phyloP scores from a whole-genome alignment of 2,329 filamentous ascomycete species.

The Fusarium goolgardi region DNA sequence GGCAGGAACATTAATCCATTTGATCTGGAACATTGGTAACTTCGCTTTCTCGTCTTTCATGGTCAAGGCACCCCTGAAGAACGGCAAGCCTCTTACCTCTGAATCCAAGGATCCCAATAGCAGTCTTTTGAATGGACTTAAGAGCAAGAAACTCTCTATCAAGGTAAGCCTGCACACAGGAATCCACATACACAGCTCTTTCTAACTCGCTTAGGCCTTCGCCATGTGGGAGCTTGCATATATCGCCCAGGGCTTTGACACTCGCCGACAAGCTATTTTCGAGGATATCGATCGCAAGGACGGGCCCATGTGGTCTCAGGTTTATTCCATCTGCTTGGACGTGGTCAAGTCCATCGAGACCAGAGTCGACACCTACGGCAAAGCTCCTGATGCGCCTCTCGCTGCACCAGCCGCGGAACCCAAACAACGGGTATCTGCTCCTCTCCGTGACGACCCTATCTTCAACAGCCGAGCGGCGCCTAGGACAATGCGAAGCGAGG shows the following conservation, averaged over 20 bases:
- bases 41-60: conserved; percentile 83
- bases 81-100: conserved; percentile 82
- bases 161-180: conserved; percentile 61
- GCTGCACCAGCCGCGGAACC: conserved; percentile 48
- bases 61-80: conserved; percentile 83
- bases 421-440: conserved; percentile 53
- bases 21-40: conserved; percentile 83
- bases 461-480: conserved; percentile 55
- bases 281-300: conserved; percentile 86
- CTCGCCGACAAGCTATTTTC: conserved; percentile 84
- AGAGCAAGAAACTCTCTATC: conserved; percentile 82
- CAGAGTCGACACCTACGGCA: conserved; percentile 73
- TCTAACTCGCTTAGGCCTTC: conserved; percentile 68
- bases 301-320: conserved; percentile 83
- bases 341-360: conserved; percentile 74
- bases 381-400: conserved; percentile 53
- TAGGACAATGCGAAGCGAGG: conserved; percentile 56
- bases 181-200: not conserved
- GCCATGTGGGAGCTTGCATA: conserved; percentile 91
- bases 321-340: conserved; percentile 75
- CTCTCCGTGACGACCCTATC: conserved; percentile 60
- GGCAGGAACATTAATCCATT: conserved; percentile 73
- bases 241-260: conserved; percentile 79
- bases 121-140: conserved; percentile 85
- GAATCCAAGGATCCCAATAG: conserved; percentile 93